Percentiles rank a stretch among this genome's conserved stretches.
Conservation (phyloP, 2,329 filamentous ascomycete genomes). For the Thermoascus crustaceus region DNA sequence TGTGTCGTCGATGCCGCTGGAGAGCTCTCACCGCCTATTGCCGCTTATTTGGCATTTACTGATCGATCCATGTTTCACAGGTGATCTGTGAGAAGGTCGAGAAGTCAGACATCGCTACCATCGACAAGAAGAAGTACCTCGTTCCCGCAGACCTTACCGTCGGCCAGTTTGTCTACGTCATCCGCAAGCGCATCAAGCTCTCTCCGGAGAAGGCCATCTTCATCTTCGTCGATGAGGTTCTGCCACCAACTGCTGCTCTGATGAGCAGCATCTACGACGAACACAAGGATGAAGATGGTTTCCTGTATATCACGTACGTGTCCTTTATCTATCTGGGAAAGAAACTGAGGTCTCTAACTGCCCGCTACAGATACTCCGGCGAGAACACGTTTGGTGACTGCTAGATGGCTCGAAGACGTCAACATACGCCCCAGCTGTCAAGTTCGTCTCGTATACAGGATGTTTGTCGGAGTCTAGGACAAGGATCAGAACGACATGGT, state of each 20-base stretch:
- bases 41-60: constrained; percentile 17
- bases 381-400: constrained; percentile 88
- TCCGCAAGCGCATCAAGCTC: constrained; percentile 99
- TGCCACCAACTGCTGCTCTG: constrained; percentile 89
- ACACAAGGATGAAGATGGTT: constrained; percentile 84
- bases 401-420: constrained; percentile 8
- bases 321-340: background rate
- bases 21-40: constrained; percentile 28
- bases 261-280: constrained; percentile 99
- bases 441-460: background rate
- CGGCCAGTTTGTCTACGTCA: constrained; percentile 99
- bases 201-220: constrained; percentile 99
- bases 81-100: constrained; percentile 99
- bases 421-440: background rate
- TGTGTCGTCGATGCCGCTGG: background rate
- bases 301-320: constrained; percentile 91
- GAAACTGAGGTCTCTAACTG: constrained; percentile 14
- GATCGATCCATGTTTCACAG: constrained; percentile 39
- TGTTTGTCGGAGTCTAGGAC: background rate
- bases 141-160: constrained; percentile 96
- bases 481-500: background rate
- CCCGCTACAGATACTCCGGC: constrained; percentile 87
- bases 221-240: constrained; percentile 98
- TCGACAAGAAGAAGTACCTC: constrained; percentile 99
- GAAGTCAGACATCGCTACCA: constrained; percentile 97